A percentile compares a stretch with the other conserved stretches of the same genome.
These are phyloP conservation scores for Ophiosphaerella herpotricha DNA, from an alignment of 2,329 filamentous ascomycete genomes.

Conservation along the genomic window DNA sequence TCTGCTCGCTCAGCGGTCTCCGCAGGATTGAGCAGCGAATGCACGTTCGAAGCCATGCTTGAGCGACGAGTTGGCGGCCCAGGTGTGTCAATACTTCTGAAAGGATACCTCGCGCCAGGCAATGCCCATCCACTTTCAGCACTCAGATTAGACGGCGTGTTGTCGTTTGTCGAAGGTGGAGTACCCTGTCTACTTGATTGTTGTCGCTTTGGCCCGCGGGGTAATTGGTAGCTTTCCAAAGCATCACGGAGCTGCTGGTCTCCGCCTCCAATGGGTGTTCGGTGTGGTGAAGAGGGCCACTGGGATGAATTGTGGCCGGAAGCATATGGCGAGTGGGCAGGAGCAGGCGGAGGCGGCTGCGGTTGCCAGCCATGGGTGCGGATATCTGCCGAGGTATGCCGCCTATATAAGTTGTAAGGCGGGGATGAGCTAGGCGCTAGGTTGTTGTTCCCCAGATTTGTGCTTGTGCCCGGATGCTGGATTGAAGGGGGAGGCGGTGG, in stretches of 20 bases:
- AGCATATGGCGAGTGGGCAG: slow-evolving; percentile 66
- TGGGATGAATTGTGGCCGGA: slow-evolving; percentile 65
- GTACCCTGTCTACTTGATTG: slow-evolving; percentile 59
- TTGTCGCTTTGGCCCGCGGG: slow-evolving; percentile 56
- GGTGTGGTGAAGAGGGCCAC: slow-evolving; percentile 70
- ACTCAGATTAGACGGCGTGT: slow-evolving; percentile 54
- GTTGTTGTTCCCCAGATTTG: slow-evolving; percentile 49
- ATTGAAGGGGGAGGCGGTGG: slow-evolving; percentile 68
- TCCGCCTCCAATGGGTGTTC: slow-evolving; percentile 48
- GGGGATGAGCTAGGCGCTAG: slow-evolving; percentile 55
- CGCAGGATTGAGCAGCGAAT: slow-evolving; percentile 69
- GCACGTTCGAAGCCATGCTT: slow-evolving; percentile 73
- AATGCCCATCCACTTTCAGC: slow-evolving; percentile 62
- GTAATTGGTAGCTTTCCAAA: slow-evolving; percentile 70
- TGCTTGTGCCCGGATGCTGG: slow-evolving; percentile 63
- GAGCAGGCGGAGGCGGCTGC: slow-evolving; percentile 48
- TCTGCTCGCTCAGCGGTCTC: slow-evolving; percentile 69
- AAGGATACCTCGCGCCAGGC: slow-evolving; percentile 55
- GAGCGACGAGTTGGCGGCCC: slow-evolving; percentile 68
- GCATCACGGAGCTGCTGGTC: slow-evolving; percentile 75
- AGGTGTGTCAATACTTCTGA: slow-evolving; percentile 56
- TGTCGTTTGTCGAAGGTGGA: slow-evolving; percentile 56
- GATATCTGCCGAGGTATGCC: slow-evolving; percentile 96
- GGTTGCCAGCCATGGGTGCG: slow-evolving; percentile 71
- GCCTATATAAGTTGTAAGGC: slow-evolving; percentile 71